Conservation (phyloP, 768 basidiomycete species). For the Phanerodontia chrysosporium region DNA sequence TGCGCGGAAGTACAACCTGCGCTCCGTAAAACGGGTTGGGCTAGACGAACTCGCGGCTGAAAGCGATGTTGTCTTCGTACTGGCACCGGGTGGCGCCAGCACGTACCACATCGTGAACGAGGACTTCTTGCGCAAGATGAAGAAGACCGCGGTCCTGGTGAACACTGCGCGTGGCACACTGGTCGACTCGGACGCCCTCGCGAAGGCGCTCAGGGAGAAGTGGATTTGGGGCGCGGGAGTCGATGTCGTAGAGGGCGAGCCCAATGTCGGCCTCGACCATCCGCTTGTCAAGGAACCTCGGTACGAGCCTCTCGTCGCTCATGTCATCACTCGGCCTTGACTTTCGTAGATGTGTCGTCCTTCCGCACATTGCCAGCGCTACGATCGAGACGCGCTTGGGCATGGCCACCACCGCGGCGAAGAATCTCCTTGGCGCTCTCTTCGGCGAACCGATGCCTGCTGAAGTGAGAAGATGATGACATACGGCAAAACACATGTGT, state of each 20-base stretch:
- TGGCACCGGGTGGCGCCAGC: slow-evolving; percentile 67
- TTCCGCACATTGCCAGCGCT: slow-evolving; percentile 92
- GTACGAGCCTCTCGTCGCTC: slow-evolving; percentile 29
- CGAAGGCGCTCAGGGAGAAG: slow-evolving; percentile 66
- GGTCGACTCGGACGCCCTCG: slow-evolving; percentile 88
- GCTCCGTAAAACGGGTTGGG: slow-evolving; percentile 50
- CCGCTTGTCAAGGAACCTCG: slow-evolving; percentile 74
- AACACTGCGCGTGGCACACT: slow-evolving; percentile 84
- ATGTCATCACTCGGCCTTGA: not conserved
- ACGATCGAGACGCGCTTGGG: slow-evolving; percentile 78
- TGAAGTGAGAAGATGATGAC: slow-evolving; percentile 26
- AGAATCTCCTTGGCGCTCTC: slow-evolving; percentile 62
- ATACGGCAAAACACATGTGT: not conserved
- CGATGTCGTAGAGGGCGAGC: slow-evolving; percentile 94
- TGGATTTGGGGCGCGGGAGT: slow-evolving; percentile 92
- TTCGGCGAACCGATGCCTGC: slow-evolving; percentile 52
- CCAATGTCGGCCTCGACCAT: slow-evolving; percentile 67
- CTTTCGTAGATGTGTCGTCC: slow-evolving; percentile 57
- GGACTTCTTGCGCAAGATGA: slow-evolving; percentile 78
- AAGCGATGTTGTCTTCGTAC: slow-evolving; percentile 82
- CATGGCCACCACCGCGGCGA: slow-evolving; percentile 76
- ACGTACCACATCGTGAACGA: slow-evolving; percentile 75
- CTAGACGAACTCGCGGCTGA: slow-evolving; percentile 66
- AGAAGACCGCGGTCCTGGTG: slow-evolving; percentile 74
- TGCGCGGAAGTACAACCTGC: slow-evolving; percentile 26